Evolutionary conservation across 2,329 filamentous ascomycete genomes (phyloP), one percentile per base, ranked within the genome.

Genomic region (Chrysoporthe cubensis): DNA sequence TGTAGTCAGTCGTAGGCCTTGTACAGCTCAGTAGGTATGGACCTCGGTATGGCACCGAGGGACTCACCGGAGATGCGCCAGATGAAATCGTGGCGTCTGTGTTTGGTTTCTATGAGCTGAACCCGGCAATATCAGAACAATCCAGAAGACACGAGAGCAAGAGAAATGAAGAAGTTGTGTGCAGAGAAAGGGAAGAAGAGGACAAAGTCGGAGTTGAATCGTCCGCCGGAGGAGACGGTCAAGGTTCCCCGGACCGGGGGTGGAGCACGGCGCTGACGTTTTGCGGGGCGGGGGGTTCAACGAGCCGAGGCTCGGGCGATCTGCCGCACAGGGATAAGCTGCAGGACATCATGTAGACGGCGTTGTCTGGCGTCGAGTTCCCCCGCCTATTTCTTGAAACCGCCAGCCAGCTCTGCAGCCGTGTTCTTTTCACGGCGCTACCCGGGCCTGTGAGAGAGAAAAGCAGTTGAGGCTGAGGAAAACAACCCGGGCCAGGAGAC

Each of bases 271-370:
- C 48, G 46, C 7, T 69, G 40, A 61, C 60, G 44, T 44, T 64
- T 63, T 69, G 67, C 64, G 67, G 67, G 67, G 67, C 6, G 16
- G 54, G 11, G 11, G 8, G 13, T 37, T 66, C 59, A 59, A 56
- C 13, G 44, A 52, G 61, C 67, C 67, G 67, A 69, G 67, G 67
- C 56, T 69, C 67, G 64, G 67, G 61, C 66, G 48, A 46, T 48
- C 42, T 26, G 57, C 57, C 11, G 40, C 40, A n/a, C 21, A 42
- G 26, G 56, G 56, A 32, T 32, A 14, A 40, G 37, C 37, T 40
- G 37, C 26, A 26, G 26, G 26, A 9, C 4, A 40, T 40, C 37
- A 9, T 40, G 37, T 40, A 40, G 9, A 9, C 9, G 9, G 9
- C 37, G 4, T 4, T 40, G 37, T 40, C 37, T 9, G 37, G 37